A percentile compares a stretch with the other conserved stretches of the same genome.
These are phyloP conservation scores for Sordaria brevicollis DNA, from an alignment of 495 filamentous ascomycete species.

Conservation along the genomic window DNA sequence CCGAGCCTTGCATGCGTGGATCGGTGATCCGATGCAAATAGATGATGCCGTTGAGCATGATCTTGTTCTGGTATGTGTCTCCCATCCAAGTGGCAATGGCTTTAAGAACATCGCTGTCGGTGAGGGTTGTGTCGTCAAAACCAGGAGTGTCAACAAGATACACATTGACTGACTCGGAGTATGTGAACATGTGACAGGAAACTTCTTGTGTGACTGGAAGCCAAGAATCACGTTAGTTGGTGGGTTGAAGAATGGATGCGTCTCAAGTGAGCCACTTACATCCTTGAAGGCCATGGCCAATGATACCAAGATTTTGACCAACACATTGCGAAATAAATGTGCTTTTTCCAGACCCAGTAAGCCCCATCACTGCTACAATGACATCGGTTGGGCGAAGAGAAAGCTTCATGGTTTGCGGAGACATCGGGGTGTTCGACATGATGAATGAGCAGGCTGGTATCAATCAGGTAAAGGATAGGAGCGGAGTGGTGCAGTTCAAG, in stretches of 20 bases:
- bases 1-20: constrained; percentile 25
- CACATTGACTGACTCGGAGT: not conserved
- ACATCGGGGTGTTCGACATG: not conserved
- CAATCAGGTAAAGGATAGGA: not conserved
- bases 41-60: constrained; percentile 22
- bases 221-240: not conserved
- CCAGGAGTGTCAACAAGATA: constrained; percentile 33
- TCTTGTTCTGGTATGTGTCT: not conserved
- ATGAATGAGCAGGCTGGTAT: not conserved
- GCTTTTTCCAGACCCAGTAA: constrained; percentile 6
- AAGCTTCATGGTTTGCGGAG: not conserved
- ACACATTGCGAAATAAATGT: constrained; percentile 4
- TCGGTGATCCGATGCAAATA: constrained; percentile 40
- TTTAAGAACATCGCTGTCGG: constrained; percentile 26
- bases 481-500: not conserved
- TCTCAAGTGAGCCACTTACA: not conserved
- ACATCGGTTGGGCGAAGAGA: not conserved
- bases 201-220: not conserved
- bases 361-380: constrained; percentile 4
- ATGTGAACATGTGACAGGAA: not conserved
- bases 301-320: not conserved
- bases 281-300: not conserved
- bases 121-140: constrained; percentile 27
- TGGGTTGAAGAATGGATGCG: not conserved
- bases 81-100: constrained; percentile 22